Base-by-base conservation (phyloP, 75 land plant genomes). In the Azolla pinnata region DNA sequence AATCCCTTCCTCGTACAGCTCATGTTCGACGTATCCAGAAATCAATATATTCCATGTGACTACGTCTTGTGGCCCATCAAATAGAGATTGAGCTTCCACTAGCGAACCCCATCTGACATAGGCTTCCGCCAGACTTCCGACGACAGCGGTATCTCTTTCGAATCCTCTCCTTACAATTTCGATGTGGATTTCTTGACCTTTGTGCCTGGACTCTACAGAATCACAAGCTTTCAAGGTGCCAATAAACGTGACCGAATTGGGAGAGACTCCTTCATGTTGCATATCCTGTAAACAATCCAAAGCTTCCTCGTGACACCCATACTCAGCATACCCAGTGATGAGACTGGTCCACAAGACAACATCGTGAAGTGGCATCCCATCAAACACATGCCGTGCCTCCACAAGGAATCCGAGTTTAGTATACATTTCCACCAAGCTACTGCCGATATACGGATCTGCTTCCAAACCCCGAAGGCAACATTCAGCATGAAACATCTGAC, bases 321-420 rank as follows among this genome's bases (percentile, higher is more conserved):
- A 65, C 23, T 74, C 72, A 4, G 84, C 82, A 68, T 68, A 76
- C 7, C 84, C 88, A 31, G 88, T 78, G 12, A 88, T 82, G 30
- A 88, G 77, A 7, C 70, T 21, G 35, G 76, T 88, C 88, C 88
- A 88, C 29, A 60, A 76, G 18, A 81, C 82, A 4, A 80, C 71
- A 8, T 77, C 79, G 56, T 75, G 76, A 59, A 70, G 57, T 17
- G 72, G 70, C 83, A 78, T 74, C 31, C 52, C 61, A 56, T 81
- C 74, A 64, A 87, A 87, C 50, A 81, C 78, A 46, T 35, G 60
- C 4, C 35, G 58, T 12, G 80, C 92, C 59, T 75, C 76, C 12
- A 70, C 63, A 18, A 79, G 64, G 49, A 59, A 59, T 1, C 87
- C 84, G 67, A 87, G 75, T 56, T 80, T 80, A 28, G 81, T 67